Percentiles rank a stretch among this genome's conserved stretches.
Evolutionary conservation across 306 rosid species (phyloP).

Genomic region (Biancaea sappan): DNA sequence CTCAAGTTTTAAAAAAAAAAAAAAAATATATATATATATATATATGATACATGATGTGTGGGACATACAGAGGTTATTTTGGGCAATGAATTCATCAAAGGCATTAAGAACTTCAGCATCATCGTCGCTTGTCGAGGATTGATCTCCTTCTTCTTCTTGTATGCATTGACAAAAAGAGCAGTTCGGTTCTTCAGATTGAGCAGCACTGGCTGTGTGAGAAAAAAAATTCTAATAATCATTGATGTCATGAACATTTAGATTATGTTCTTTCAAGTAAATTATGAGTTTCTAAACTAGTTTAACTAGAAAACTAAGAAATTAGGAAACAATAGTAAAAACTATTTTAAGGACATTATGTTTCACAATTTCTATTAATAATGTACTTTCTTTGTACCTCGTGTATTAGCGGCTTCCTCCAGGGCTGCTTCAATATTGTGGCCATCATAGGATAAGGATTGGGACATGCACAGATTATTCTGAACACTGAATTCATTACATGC

Average conservation of each 20-base stretch:
- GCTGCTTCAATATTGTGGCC: conserved; percentile 37
- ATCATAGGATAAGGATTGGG: conserved; percentile 30
- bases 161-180: conserved; percentile 37
- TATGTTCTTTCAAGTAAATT: conserved; percentile 18
- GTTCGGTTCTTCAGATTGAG: conserved; percentile 35
- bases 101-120: conserved; percentile 44
- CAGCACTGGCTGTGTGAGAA: conserved; percentile 31
- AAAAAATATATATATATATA: background rate
- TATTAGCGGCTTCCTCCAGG: conserved; percentile 36
- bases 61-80: conserved; percentile 49
- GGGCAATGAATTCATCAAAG: conserved; percentile 45
- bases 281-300: background rate
- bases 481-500: conserved; percentile 42
- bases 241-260: conserved; percentile 12
- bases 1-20: background rate
- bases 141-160: conserved; percentile 40
- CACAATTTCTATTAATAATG: conserved; percentile 10
- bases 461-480: conserved; percentile 44
- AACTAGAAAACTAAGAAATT: conserved; percentile 17
- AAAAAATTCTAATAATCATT: conserved; percentile 3
- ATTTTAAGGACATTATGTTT: background rate
- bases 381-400: conserved; percentile 47
- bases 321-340: background rate
- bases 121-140: conserved; percentile 44
- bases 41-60: background rate